A percentile compares a stretch with the other conserved stretches of the same genome.
These are phyloP conservation scores for Colletotrichum melonis DNA, from an alignment of 2,329 filamentous ascomycete genomes.

Conservation along the genomic window DNA sequence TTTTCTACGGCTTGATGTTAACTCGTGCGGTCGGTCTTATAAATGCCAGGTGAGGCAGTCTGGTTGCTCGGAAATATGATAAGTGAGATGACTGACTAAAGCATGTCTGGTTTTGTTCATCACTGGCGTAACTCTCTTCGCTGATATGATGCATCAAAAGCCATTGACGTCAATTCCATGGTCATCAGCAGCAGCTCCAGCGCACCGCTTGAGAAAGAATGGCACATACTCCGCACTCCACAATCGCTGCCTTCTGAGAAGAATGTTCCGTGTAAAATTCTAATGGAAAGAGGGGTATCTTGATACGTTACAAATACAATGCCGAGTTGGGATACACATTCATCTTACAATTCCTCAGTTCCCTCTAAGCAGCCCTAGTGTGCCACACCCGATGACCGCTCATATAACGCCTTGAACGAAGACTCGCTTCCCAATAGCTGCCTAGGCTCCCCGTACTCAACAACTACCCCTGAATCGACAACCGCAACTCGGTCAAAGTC, in stretches of 20 bases:
- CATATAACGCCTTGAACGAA: conserved; percentile 23
- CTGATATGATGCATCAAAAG: too few relatives aligned
- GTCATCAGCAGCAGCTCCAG: too few relatives aligned
- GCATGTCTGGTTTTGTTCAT: too few relatives aligned
- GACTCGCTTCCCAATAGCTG: conserved; percentile 3
- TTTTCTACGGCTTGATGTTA: too few relatives aligned
- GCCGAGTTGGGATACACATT: not conserved
- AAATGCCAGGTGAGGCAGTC: too few relatives aligned
- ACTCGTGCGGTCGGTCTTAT: too few relatives aligned
- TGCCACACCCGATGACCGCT: not conserved
- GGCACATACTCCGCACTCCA: too few relatives aligned
- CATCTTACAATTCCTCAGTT: not conserved
- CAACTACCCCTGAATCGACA: conserved; percentile 59
- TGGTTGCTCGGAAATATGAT: not conserved
- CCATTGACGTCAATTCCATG: too few relatives aligned
- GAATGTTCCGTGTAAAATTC: not conserved
- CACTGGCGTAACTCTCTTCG: too few relatives aligned
- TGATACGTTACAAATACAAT: not conserved
- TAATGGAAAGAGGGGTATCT: conserved; percentile 1
- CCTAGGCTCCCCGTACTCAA: conserved; percentile 47
- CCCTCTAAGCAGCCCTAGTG: not conserved
- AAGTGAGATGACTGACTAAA: not conserved
- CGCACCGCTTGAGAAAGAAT: too few relatives aligned
- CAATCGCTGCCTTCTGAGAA: not conserved
- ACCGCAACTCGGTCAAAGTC: conserved; percentile 63